A percentile compares a stretch with the other conserved stretches of the same genome.
Evolutionary conservation across 805 yeast species (phyloP).

Genomic region (Candida argentea): DNA sequence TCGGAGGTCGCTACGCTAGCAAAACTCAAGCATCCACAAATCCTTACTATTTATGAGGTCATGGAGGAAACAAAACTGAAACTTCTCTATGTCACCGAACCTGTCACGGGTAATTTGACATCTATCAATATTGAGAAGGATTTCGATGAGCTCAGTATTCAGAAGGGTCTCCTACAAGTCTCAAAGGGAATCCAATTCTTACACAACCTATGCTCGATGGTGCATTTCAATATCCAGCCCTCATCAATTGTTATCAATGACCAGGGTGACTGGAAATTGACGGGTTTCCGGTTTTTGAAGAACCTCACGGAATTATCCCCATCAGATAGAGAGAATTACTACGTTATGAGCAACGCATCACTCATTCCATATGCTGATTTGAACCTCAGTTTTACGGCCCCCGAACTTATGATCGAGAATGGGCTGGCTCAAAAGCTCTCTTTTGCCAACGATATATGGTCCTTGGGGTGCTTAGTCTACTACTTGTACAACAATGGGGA

Average conservation of each 20-base stretch:
- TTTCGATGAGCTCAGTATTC: constrained; percentile 62
- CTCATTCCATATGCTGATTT: constrained; percentile 71
- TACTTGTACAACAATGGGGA: constrained; percentile 54
- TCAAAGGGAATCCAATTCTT: constrained; percentile 73
- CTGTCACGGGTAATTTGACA: constrained; percentile 47
- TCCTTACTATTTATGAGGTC: constrained; percentile 77
- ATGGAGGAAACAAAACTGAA: constrained; percentile 76
- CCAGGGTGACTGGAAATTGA: constrained; percentile 88
- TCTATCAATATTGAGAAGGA: constrained; percentile 19
- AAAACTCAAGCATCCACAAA: constrained; percentile 81
- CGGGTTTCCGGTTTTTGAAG: constrained; percentile 51
- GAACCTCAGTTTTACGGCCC: constrained; percentile 70
- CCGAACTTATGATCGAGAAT: constrained; percentile 62
- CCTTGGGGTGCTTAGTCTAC: constrained; percentile 69
- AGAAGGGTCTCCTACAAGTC: constrained; percentile 74
- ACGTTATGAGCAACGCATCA: constrained; percentile 63
- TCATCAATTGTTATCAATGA: constrained; percentile 65
- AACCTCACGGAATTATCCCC: constrained; percentile 40
- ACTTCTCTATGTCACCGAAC: constrained; percentile 77
- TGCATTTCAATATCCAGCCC: constrained; percentile 76
- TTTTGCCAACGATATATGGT: constrained; percentile 70
- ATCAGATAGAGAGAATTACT: constrained; percentile 45
- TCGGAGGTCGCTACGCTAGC: constrained; percentile 64
- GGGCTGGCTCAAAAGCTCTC: constrained; percentile 32
- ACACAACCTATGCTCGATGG: constrained; percentile 63